A percentile compares a stretch with the other conserved stretches of the same genome.
phyloP scores from a whole-genome alignment of 441 rosid genomes.

The Bocquillonia castaneifolia region DNA sequence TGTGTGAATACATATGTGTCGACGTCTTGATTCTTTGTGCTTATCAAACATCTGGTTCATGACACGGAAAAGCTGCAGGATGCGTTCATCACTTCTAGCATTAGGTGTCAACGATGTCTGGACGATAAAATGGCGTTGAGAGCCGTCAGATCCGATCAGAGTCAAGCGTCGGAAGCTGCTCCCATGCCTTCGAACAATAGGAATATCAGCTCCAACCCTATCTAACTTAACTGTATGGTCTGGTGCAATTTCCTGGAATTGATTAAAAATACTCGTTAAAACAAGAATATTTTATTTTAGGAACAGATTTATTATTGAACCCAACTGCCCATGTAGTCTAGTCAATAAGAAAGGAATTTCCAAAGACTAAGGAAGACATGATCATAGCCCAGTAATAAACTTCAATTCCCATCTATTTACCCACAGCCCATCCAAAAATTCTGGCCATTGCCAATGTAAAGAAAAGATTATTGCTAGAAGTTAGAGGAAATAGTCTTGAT shows the following conservation, averaged over 20 bases:
- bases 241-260: conserved; percentile 79
- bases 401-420: background rate
- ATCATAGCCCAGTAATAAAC: background rate
- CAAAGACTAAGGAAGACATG: background rate
- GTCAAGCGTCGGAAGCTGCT: conserved; percentile 98
- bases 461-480: conserved; percentile 11
- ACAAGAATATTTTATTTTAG: background rate
- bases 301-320: no score
- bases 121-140: conserved; percentile 89
- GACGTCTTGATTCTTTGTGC: conserved; percentile 93
- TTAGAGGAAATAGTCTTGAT: background rate
- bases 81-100: conserved; percentile 96
- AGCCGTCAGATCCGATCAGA: conserved; percentile 94
- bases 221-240: conserved; percentile 95
- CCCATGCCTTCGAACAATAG: conserved; percentile 99
- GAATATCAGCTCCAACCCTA: conserved; percentile 92
- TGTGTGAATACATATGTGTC: conserved; percentile 84
- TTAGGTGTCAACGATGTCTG: conserved; percentile 98
- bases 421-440: background rate
- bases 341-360: background rate
- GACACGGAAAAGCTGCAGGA: conserved; percentile 93
- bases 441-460: background rate
- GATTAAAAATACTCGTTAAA: conserved; percentile 9
- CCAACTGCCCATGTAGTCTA: background rate
- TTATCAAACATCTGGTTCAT: conserved; percentile 99